phyloP scores from a whole-genome alignment of 2,329 filamentous ascomycete species.

The Leptographium lundbergii region DNA sequence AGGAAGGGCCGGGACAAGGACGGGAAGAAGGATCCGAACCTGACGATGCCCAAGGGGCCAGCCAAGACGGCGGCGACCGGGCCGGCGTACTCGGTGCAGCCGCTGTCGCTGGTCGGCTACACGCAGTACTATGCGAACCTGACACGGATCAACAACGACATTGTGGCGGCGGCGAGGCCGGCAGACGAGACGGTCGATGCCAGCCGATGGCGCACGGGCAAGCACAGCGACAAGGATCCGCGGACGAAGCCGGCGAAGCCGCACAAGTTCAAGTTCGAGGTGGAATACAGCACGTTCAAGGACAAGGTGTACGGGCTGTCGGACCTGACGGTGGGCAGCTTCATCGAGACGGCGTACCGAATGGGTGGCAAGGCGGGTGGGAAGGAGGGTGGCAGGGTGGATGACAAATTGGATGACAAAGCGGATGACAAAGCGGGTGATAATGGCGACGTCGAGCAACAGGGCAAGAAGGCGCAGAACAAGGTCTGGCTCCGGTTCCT shows the following conservation, averaged over 20 bases:
- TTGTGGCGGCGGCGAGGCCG: constrained; percentile 21
- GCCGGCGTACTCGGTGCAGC: constrained; percentile 79
- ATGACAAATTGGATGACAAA: constrained; percentile 24
- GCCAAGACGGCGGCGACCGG: constrained; percentile 63
- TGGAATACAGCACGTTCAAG: constrained; percentile 76
- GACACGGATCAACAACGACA: constrained; percentile 74
- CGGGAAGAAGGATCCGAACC: constrained; percentile 45
- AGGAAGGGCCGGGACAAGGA: constrained; percentile 5
- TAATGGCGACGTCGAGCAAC: constrained; percentile 28
- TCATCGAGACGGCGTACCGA: constrained; percentile 64
- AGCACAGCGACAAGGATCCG: constrained; percentile 46
- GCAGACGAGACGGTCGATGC: constrained; percentile 13
- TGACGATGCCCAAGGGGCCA: constrained; percentile 58
- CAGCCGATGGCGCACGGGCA: constrained; percentile 49
- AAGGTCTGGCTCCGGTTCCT: constrained; percentile 71
- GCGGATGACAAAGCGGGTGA: constrained; percentile 24
- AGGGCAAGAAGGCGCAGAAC: constrained; percentile 44
- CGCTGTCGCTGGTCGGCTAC: constrained; percentile 66
- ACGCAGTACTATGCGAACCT: constrained; percentile 91
- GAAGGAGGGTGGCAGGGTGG: constrained; percentile 23
- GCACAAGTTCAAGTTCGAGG: constrained; percentile 56
- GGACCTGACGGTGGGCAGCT: constrained; percentile 76
- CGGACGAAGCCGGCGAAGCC: constrained; percentile 42
- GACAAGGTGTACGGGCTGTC: constrained; percentile 63
- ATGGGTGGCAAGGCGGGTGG: constrained; percentile 48